Evolutionary conservation across 2,329 filamentous ascomycete genomes (phyloP).

Genomic region (Sordariomycetes sp.): DNA sequence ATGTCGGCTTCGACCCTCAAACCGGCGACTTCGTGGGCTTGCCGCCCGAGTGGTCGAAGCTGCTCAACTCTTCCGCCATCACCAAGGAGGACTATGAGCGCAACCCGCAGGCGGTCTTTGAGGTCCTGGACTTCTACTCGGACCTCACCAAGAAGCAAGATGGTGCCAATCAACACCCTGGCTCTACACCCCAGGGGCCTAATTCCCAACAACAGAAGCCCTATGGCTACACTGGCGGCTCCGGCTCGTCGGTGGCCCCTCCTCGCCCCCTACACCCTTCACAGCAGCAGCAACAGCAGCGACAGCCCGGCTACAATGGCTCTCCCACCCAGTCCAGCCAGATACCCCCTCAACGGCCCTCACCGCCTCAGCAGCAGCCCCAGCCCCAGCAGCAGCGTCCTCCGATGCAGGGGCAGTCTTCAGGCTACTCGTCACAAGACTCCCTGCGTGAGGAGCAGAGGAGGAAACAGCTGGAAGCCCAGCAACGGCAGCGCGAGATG

Average conservation of each 20-base stretch:
- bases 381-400: constrained; percentile 42
- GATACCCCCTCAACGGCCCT: constrained; percentile 26
- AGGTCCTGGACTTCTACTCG: constrained; percentile 76
- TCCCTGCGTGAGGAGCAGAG: constrained; percentile 41
- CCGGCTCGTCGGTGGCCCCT: constrained; percentile 48
- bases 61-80: constrained; percentile 90
- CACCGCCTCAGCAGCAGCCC: constrained; percentile 32
- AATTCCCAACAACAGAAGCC: constrained; percentile 43
- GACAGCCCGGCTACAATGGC: constrained; percentile 27
- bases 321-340: constrained; percentile 21
- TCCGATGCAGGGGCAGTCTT: constrained; percentile 43
- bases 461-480: constrained; percentile 48
- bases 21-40: constrained; percentile 91
- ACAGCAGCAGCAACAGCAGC: constrained; percentile 10
- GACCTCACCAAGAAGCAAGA: constrained; percentile 67
- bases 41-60: constrained; percentile 92
- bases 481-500: constrained; percentile 42
- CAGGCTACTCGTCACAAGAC: constrained; percentile 39
- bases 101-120: constrained; percentile 76
- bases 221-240: constrained; percentile 39
- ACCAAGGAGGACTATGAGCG: constrained; percentile 98
- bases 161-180: constrained; percentile 55
- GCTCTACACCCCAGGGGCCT: constrained; percentile 54
- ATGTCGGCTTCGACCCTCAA: constrained; percentile 92
- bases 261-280: constrained; percentile 37